Conservation (phyloP, 495 filamentous ascomycete genomes). For the Aspergillus steynii region DNA sequence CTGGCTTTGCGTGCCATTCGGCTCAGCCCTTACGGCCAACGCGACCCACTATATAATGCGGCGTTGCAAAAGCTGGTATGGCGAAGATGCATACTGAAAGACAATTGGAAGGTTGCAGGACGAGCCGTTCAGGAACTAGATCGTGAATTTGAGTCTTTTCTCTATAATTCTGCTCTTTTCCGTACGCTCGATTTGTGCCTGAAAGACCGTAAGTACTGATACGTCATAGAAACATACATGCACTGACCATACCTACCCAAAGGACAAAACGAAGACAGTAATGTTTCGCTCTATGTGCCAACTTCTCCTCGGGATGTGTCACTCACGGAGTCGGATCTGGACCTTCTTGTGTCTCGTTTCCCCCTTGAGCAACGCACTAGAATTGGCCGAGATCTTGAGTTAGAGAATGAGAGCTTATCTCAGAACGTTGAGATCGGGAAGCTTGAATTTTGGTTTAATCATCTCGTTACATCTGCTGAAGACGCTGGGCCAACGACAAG, state of each 20-base stretch:
- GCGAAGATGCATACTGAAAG: constrained; percentile 75
- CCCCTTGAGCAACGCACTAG: constrained; percentile 47
- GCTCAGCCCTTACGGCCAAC: constrained; percentile 50
- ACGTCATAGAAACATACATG: background rate
- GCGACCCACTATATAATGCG: constrained; percentile 50
- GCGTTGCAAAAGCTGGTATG: constrained; percentile 72
- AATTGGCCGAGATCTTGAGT: constrained; percentile 51
- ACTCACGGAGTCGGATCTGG: constrained; percentile 49
- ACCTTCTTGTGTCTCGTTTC: constrained; percentile 56
- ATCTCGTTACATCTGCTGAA: constrained; percentile 37
- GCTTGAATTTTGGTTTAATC: constrained; percentile 61
- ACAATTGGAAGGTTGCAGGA: constrained; percentile 67
- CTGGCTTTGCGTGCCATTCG: constrained; percentile 68
- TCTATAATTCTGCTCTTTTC: constrained; percentile 34
- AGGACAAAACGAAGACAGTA: constrained; percentile 17
- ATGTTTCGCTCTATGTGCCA: constrained; percentile 37
- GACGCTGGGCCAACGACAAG: constrained; percentile 8
- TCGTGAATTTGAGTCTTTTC: constrained; percentile 22
- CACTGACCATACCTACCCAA: constrained; percentile 12
- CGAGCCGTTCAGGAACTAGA: constrained; percentile 31
- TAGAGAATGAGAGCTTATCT: constrained; percentile 53
- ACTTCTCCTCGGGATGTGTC: constrained; percentile 51
- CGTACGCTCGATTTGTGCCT: constrained; percentile 34
- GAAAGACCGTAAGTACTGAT: constrained; percentile 32
- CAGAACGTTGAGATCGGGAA: constrained; percentile 57